Evolutionary conservation across 2,329 filamentous ascomycete genomes (phyloP).

Genomic region (Aureobasidium lini): DNA sequence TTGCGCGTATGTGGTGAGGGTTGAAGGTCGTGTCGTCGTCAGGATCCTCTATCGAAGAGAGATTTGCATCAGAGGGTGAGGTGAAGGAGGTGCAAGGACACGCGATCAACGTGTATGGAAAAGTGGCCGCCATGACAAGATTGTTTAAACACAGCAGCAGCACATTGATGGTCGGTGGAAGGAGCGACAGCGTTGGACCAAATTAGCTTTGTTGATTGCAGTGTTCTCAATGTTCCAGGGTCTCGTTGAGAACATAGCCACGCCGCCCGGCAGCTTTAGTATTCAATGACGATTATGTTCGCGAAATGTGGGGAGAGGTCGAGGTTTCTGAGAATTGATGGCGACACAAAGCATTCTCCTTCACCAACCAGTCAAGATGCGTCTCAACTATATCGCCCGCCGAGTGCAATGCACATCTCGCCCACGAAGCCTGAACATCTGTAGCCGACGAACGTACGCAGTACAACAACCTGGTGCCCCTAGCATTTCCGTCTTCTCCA

Average conservation of each 20-base stretch:
- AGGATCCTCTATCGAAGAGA: not conserved
- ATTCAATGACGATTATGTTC: slow-evolving; percentile 1
- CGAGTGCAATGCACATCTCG: slow-evolving; percentile 2
- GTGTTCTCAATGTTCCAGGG: not conserved
- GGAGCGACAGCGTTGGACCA: not conserved
- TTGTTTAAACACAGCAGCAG: not conserved
- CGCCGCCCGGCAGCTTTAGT: not conserved
- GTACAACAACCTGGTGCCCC: slow-evolving; percentile 69
- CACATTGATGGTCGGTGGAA: not conserved
- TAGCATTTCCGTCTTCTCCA: slow-evolving; percentile 85
- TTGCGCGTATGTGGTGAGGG: slow-evolving; percentile 73
- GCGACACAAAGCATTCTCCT: not conserved
- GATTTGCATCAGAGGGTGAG: slow-evolving; percentile 20
- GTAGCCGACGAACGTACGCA: slow-evolving; percentile 49
- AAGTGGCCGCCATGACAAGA: slow-evolving; percentile 44
- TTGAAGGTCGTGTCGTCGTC: slow-evolving; percentile 64
- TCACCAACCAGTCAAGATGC: not conserved
- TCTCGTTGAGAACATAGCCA: not conserved
- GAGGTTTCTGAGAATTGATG: not conserved
- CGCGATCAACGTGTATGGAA: slow-evolving; percentile 58
- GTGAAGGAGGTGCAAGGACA: slow-evolving; percentile 48
- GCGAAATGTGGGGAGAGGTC: slow-evolving; percentile 4
- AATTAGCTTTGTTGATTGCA: not conserved
- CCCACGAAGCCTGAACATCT: not conserved
- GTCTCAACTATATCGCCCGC: not conserved